Evolutionary conservation across 805 yeast genomes (phyloP), one percentile per base, ranked within the genome.

Genomic region (Wilhelminamyces savonicus): DNA sequence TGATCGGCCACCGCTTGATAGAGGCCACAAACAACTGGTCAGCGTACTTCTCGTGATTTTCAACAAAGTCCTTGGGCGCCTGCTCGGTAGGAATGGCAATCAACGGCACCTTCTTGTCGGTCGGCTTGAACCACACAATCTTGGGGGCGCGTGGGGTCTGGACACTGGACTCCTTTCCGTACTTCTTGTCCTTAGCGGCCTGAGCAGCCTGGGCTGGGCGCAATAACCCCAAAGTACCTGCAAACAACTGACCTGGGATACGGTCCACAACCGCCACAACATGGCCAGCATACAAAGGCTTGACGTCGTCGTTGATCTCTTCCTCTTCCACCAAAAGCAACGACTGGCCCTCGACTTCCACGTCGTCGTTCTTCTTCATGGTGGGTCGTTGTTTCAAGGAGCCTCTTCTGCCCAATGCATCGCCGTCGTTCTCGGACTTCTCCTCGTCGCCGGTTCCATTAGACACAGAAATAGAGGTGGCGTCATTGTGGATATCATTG

Each of bases 11-110:
- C 57, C 98, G 80, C 56, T 92, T 92, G 49, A 92, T 90, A 1
- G 95, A 82, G 0, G 97, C 97, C 37, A 92, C 90, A 52, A 90
- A 92, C 29, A 88, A 62, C 45, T 80, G 83, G 50, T 84, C 76
- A 0, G 83, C 69, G 48, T 92, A 90, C 29, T 69, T 70, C 33
- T 83, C 94, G 41, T 87, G 94, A 44, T 86, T 87, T 44, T 87
- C 95, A 24, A 92, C 88, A 59, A 92, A 90, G 55, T 90, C 97
- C 35, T 72, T 75, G 20, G 98, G 98, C 0, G 96, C 98, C 56
- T 92, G 95, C 48, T 92, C 98, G 2, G 97, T 92, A 23, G 98
- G 98, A 40, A 92, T 92, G 11, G 98, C 98, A 64, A 92, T 88
- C 40, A 92, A 69, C 4, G 98, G 98, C 13, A 92, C 98, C 40